Percentiles rank a stretch among this genome's conserved stretches.
phyloP scores from a whole-genome alignment of 225 moss, liverwort and hornwort genomes.

The Bryum argenteum region DNA sequence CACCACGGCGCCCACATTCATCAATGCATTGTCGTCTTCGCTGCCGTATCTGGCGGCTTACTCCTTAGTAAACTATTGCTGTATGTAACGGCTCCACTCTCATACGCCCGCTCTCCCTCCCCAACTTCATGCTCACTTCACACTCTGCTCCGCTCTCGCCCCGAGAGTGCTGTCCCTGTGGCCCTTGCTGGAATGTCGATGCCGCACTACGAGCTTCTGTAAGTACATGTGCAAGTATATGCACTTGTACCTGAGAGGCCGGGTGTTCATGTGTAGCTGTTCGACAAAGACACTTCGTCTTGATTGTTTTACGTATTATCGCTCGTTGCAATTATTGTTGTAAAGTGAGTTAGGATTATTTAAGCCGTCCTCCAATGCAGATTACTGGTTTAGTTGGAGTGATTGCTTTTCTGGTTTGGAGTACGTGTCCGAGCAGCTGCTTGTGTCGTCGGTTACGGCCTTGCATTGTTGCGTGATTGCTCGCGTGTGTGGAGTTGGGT shows the following conservation, averaged over 20 bases:
- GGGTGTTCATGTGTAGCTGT: background rate
- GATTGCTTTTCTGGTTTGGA: background rate
- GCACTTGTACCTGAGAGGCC: background rate
- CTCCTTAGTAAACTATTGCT: constrained; percentile 7
- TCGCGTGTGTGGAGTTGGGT: background rate
- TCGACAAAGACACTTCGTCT: constrained; percentile 7
- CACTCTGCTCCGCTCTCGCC: background rate
- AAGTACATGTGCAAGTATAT: constrained; percentile 8
- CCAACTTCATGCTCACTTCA: background rate
- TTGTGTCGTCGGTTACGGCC: constrained; percentile 25
- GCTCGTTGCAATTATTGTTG: constrained; percentile 40
- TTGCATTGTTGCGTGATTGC: constrained; percentile 30
- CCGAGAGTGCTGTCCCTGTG: background rate
- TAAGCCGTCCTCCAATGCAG: constrained; percentile 8
- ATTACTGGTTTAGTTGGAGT: constrained; percentile 16
- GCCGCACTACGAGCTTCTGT: background rate
- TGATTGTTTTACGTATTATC: constrained; percentile 13
- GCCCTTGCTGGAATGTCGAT: background rate
- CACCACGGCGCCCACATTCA: constrained; percentile 29
- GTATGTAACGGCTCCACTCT: constrained; percentile 22
- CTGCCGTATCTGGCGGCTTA: constrained; percentile 28
- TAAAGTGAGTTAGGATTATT: constrained; percentile 11
- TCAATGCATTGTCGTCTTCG: constrained; percentile 29
- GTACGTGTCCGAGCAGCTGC: constrained; percentile 25
- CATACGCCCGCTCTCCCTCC: background rate